These are phyloP conservation scores for Allium sativum DNA, from an alignment of 106 monocot species.

Conservation along the genomic window DNA sequence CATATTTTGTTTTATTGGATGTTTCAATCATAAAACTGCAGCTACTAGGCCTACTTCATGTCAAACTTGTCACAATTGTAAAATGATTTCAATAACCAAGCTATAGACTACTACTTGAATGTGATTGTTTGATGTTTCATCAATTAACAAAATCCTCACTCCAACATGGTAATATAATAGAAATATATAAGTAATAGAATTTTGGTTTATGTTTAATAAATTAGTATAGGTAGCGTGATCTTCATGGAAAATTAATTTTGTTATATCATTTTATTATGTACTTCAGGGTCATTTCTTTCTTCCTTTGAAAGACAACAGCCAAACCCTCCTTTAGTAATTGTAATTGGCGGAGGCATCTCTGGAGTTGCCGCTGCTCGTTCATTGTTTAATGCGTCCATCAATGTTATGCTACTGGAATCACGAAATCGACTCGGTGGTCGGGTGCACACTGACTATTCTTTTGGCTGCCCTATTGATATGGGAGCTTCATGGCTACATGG, in stretches of 20 bases:
- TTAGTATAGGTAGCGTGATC: no score
- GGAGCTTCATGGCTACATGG: slow-evolving; percentile 99
- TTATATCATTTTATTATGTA: not conserved
- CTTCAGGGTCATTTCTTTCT: slow-evolving; percentile 56
- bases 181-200: no score
- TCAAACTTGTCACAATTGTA: no score
- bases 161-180: no score
- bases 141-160: no score
- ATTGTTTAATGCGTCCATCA: slow-evolving; percentile 71
- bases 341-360: slow-evolving; percentile 96
- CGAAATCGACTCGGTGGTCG: slow-evolving; percentile 82
- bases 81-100: no score
- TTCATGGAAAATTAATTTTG: not conserved
- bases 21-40: no score
- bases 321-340: slow-evolving; percentile 69
- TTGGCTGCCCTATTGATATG: slow-evolving; percentile 97
- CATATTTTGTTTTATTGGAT: no score
- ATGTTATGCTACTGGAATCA: slow-evolving; percentile 85
- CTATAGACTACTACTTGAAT: no score
- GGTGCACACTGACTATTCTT: slow-evolving; percentile 85
- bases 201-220: no score
- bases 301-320: slow-evolving; percentile 43
- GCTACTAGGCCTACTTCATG: no score
- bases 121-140: no score
- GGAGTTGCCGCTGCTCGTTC: slow-evolving; percentile 88